These are phyloP conservation scores for Cladosporium halotolerans DNA, from an alignment of 2,329 filamentous ascomycete genomes.

Conservation along the genomic window DNA sequence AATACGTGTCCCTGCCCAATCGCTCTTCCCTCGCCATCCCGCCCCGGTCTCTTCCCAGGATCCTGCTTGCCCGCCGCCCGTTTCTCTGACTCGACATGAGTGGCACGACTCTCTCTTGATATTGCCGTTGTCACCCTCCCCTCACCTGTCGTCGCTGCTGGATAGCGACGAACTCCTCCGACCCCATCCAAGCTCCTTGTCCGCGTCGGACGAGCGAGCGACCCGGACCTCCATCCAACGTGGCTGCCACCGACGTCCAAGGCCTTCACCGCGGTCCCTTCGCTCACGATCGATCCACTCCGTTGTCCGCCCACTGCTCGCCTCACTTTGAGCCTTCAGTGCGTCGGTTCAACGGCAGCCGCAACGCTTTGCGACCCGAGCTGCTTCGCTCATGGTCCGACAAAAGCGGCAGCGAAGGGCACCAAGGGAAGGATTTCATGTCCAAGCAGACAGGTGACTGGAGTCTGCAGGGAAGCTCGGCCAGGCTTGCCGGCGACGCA, in stretches of 20 bases:
- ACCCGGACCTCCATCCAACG: not conserved
- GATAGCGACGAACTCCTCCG: constrained; percentile 6
- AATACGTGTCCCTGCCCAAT: not conserved
- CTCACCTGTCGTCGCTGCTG: constrained; percentile 1
- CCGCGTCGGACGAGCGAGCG: constrained; percentile 6
- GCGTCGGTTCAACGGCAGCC: constrained; percentile 13
- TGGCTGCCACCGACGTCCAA: constrained; percentile 11
- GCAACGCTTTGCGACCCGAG: constrained; percentile 16
- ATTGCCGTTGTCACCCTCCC: not conserved
- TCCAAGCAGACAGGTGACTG: constrained; percentile 26
- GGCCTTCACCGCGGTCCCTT: constrained; percentile 17
- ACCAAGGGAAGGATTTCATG: constrained; percentile 29
- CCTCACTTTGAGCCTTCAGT: constrained; percentile 2
- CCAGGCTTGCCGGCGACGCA: constrained; percentile 14
- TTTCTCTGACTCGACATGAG: constrained; percentile 1
- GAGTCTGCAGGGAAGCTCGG: constrained; percentile 20
- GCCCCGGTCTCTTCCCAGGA: not conserved
- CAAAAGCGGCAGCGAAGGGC: constrained; percentile 21
- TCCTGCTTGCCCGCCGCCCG: not conserved
- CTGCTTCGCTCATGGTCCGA: constrained; percentile 28
- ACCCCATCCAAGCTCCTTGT: constrained; percentile 9
- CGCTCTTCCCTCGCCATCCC: not conserved
- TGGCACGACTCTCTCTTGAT: not conserved
- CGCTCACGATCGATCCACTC: constrained; percentile 11
- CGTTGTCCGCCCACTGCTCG: constrained; percentile 15